Percentiles rank a stretch among this genome's conserved stretches.
phyloP scores from a whole-genome alignment of 1,139 yeast species.

The Hansenula lynferdii region DNA sequence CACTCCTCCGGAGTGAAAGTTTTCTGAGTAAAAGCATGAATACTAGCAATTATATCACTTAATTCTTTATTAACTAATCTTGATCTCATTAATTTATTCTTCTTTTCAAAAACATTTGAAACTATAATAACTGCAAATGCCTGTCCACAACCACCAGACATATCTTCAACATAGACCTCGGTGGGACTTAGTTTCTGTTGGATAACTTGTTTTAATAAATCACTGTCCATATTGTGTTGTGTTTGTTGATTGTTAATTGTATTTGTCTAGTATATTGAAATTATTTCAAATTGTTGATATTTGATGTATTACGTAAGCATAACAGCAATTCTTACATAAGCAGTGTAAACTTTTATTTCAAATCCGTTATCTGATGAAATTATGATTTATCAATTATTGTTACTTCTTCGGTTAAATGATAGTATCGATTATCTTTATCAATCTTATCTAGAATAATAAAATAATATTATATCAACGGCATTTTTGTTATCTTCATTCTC shows the following conservation, averaged over 20 bases:
- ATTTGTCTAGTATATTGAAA: conserved; percentile 13
- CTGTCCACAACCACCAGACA: conserved; percentile 81
- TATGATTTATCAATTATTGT: too few species aligned
- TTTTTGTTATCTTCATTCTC: background rate
- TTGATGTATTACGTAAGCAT: too few species aligned
- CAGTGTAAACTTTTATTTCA: too few species aligned
- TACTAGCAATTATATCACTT: conserved; percentile 74
- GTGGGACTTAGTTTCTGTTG: conserved; percentile 46
- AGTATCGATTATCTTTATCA: too few species aligned
- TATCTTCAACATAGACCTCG: conserved; percentile 55
- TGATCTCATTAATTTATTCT: conserved; percentile 82
- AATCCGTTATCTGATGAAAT: too few species aligned
- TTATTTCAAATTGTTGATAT: conserved; percentile 7
- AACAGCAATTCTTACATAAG: too few species aligned
- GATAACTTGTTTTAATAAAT: conserved; percentile 41
- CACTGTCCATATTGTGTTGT: conserved; percentile 16
- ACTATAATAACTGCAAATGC: conserved; percentile 86
- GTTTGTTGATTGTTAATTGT: background rate
- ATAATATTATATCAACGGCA: too few species aligned
- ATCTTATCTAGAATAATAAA: too few species aligned
- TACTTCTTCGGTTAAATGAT: too few species aligned
- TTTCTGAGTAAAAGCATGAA: conserved; percentile 95
- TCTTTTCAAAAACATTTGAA: conserved; percentile 68
- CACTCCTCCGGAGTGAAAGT: conserved; percentile 73
- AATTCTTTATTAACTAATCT: conserved; percentile 76